These are phyloP conservation scores for Coemansia sp. DNA, from an alignment of 192 early-diverging fungal species.

Conservation along the genomic window DNA sequence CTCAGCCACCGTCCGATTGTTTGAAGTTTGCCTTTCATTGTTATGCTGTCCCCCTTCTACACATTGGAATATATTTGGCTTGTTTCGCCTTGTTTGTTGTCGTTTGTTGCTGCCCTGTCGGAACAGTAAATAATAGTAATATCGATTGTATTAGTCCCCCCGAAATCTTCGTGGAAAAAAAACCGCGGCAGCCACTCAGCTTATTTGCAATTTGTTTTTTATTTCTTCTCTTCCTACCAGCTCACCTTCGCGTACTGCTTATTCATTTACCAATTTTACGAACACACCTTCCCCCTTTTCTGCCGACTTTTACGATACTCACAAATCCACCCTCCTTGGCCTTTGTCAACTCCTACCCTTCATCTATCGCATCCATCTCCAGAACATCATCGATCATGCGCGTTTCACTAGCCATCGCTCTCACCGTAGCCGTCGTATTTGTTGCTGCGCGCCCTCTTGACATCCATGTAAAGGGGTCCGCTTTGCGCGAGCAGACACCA, in stretches of 20 bases:
- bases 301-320: slow-evolving; percentile 2
- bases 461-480: neutral
- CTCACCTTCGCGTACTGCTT: neutral
- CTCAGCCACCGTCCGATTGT: slow-evolving; percentile 3
- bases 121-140: neutral
- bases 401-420: neutral
- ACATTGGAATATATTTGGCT: neutral
- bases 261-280: neutral
- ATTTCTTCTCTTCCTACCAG: neutral
- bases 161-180: neutral
- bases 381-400: neutral
- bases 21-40: neutral
- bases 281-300: neutral
- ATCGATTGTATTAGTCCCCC: neutral
- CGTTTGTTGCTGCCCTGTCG: neutral
- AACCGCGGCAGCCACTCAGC: neutral
- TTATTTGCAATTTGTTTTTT: neutral
- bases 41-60: neutral
- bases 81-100: neutral
- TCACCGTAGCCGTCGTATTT: neutral
- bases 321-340: neutral
- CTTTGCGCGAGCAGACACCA: neutral
- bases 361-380: neutral
- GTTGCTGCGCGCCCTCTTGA: neutral
- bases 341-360: neutral